A percentile compares a stretch with the other conserved stretches of the same genome.
Evolutionary conservation across 1,284 basidiomycete genomes (phyloP).

Genomic region (Sporisorium iseilematis-ciliati): DNA sequence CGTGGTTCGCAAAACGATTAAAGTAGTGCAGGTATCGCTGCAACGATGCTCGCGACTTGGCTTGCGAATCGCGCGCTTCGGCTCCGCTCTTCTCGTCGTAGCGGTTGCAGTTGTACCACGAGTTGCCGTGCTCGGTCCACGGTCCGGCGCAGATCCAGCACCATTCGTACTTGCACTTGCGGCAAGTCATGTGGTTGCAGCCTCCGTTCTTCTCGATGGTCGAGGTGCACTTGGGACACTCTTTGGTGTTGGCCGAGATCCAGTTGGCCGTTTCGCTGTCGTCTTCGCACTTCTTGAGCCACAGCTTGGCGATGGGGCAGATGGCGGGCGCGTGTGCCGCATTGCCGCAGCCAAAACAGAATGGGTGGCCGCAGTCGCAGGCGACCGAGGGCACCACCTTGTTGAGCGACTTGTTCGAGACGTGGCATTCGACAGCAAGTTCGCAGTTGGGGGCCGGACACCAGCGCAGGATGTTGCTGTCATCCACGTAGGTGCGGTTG

Average conservation of each 20-base stretch:
- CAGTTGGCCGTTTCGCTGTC: slow-evolving; percentile 99
- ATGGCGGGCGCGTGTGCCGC: slow-evolving; percentile 89
- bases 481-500: slow-evolving; percentile 89
- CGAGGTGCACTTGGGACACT: slow-evolving; percentile 88
- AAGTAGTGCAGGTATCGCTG: slow-evolving; percentile 84
- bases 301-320: slow-evolving; percentile 88
- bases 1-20: slow-evolving; percentile 89
- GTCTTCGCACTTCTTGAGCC: slow-evolving; percentile 97
- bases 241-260: slow-evolving; percentile 99
- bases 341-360: slow-evolving; percentile 72
- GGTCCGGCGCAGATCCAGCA: slow-evolving; percentile 81
- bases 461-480: slow-evolving; percentile 86
- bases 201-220: slow-evolving; percentile 99
- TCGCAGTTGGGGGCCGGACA: slow-evolving; percentile 80
- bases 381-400: slow-evolving; percentile 88
- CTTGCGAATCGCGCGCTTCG: slow-evolving; percentile 80
- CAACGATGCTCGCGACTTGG: slow-evolving; percentile 81
- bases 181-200: slow-evolving; percentile 74
- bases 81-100: slow-evolving; percentile 92
- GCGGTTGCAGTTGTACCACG: slow-evolving; percentile 98
- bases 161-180: slow-evolving; percentile 73
- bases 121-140: slow-evolving; percentile 97
- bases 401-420: slow-evolving; percentile 74
- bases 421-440: slow-evolving; percentile 88
- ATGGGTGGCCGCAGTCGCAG: slow-evolving; percentile 80